Conservation (phyloP, 306 rosid genomes). For the Quercus rubra region DNA sequence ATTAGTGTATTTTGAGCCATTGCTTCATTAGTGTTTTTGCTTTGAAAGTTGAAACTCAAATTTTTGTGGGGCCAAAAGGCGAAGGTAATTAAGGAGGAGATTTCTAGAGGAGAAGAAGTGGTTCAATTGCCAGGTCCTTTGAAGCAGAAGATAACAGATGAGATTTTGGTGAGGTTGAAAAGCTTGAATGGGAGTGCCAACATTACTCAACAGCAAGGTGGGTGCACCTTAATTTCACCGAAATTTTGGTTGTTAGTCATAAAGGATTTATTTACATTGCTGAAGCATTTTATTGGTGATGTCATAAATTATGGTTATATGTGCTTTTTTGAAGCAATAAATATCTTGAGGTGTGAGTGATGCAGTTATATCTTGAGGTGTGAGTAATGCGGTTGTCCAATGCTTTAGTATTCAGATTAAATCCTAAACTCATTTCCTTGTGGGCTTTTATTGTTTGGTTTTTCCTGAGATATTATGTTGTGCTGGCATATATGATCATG, state of each 20-base stretch:
- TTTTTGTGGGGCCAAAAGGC: constrained; percentile 46
- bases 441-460: neutral
- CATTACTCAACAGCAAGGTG: constrained; percentile 67
- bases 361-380: neutral
- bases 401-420: neutral
- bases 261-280: neutral
- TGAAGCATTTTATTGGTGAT: neutral
- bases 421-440: neutral
- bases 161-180: constrained; percentile 56
- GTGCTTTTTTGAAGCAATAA: neutral
- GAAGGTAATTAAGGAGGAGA: constrained; percentile 55
- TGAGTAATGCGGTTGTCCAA: neutral
- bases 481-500: neutral
- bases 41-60: constrained; percentile 1
- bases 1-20: neutral
- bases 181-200: constrained; percentile 43
- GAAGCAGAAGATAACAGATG: constrained; percentile 67
- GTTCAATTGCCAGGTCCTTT: constrained; percentile 63
- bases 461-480: neutral
- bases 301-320: neutral
- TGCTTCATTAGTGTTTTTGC: constrained; percentile 8
- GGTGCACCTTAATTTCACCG: constrained; percentile 16
- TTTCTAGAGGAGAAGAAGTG: constrained; percentile 36
- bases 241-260: neutral
- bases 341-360: neutral